Conservation (phyloP, 345 rosid genomes). For the Populus deltoides region DNA sequence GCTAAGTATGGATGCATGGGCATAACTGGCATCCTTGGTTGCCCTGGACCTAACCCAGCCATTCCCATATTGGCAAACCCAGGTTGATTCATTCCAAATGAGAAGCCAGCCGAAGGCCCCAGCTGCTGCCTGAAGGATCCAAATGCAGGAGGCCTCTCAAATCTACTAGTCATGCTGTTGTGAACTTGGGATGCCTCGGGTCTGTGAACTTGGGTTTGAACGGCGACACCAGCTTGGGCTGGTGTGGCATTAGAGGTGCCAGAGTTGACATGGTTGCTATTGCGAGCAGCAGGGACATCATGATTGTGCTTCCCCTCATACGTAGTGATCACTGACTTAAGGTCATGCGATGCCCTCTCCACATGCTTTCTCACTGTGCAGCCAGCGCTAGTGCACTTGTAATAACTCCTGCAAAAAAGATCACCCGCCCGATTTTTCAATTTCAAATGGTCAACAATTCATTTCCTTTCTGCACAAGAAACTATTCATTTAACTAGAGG, state of each 20-base stretch:
- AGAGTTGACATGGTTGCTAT: conserved; percentile 31
- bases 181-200: conserved; percentile 63
- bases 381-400: conserved; percentile 92
- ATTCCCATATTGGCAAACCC: conserved; percentile 61
- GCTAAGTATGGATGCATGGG: conserved; percentile 54
- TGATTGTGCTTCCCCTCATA: conserved; percentile 99
- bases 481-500: background rate
- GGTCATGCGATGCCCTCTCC: conserved; percentile 97
- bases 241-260: background rate
- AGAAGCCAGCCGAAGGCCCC: conserved; percentile 56
- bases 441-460: background rate
- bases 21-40: conserved; percentile 53
- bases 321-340: conserved; percentile 88
- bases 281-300: conserved; percentile 70
- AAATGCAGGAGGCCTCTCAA: conserved; percentile 47
- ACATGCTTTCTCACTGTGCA: conserved; percentile 96
- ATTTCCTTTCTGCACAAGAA: background rate
- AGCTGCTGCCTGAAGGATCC: conserved; percentile 63
- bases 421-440: background rate
- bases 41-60: conserved; percentile 65
- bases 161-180: conserved; percentile 59
- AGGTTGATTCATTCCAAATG: conserved; percentile 63
- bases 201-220: conserved; percentile 45
- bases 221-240: conserved; percentile 26
- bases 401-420: conserved; percentile 69